These are phyloP conservation scores for Globisporangium cystogenes DNA, from an alignment of 352 stramenopile genomes.

Conservation along the genomic window DNA sequence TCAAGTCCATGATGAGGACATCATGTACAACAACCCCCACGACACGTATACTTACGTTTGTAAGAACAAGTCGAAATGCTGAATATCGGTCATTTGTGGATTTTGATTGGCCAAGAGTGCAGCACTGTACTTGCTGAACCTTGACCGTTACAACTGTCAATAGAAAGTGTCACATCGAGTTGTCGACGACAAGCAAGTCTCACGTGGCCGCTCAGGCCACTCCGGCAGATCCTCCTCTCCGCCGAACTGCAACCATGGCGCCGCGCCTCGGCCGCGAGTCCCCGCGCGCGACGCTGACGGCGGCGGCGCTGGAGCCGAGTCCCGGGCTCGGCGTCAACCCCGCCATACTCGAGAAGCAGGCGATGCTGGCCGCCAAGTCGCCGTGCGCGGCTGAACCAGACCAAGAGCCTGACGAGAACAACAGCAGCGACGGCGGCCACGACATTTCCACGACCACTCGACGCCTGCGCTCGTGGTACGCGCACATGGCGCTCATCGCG, in stretches of 20 bases:
- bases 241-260: not conserved
- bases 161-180: too few species aligned
- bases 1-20: too few species aligned
- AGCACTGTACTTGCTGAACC: too few species aligned
- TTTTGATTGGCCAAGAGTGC: too few species aligned
- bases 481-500: constrained; percentile 50
- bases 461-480: constrained; percentile 34
- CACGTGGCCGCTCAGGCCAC: too few species aligned
- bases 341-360: constrained; percentile 4
- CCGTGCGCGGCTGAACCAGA: not conserved
- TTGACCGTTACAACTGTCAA: not conserved
- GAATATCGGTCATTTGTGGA: too few species aligned
- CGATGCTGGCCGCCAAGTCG: not conserved
- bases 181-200: too few species aligned
- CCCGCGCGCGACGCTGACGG: not conserved
- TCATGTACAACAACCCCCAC: too few species aligned
- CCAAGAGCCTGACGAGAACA: not conserved
- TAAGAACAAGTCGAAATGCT: too few species aligned
- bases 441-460: not conserved
- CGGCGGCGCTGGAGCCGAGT: not conserved
- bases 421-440: not conserved
- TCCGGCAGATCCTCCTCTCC: not conserved
- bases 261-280: not conserved
- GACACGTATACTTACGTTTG: too few species aligned
- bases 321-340: constrained; percentile 1